Percentiles rank a stretch among this genome's conserved stretches.
Evolutionary conservation across 2,329 filamentous ascomycete genomes (phyloP).

Genomic region (Microsporum ferrugineum): DNA sequence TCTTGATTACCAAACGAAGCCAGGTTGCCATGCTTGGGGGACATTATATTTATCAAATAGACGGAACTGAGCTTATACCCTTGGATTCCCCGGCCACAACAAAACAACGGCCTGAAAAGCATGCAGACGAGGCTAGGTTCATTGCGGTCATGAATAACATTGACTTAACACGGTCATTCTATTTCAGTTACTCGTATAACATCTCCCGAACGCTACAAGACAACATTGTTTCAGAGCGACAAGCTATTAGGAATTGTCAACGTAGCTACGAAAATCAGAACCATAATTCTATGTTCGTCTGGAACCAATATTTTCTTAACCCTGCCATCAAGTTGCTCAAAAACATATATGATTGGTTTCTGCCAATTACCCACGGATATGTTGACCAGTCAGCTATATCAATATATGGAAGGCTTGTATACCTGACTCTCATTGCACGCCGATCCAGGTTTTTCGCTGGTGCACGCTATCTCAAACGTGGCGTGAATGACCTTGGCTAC

Average conservation of each 20-base stretch:
- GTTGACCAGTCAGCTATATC: slow-evolving; percentile 79
- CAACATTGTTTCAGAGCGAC: slow-evolving; percentile 74
- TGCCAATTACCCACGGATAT: slow-evolving; percentile 90
- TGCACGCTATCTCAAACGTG: slow-evolving; percentile 84
- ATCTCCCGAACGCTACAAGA: slow-evolving; percentile 84
- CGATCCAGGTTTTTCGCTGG: slow-evolving; percentile 89
- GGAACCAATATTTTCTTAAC: slow-evolving; percentile 81
- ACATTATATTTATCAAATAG: slow-evolving; percentile 90
- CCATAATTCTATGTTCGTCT: slow-evolving; percentile 93
- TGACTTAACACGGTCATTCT: slow-evolving; percentile 83
- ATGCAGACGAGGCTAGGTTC: slow-evolving; percentile 81
- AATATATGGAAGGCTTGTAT: slow-evolving; percentile 77
- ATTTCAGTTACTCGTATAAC: slow-evolving; percentile 98
- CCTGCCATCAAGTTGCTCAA: slow-evolving; percentile 60
- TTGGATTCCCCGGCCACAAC: slow-evolving; percentile 59
- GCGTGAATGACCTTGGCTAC: slow-evolving; percentile 86
- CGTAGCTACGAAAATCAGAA: slow-evolving; percentile 58
- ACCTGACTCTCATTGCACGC: slow-evolving; percentile 86
- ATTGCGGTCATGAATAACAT: slow-evolving; percentile 80
- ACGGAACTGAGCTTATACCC: slow-evolving; percentile 83
- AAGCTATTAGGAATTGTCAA: slow-evolving; percentile 55
- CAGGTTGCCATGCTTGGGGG: slow-evolving; percentile 94
- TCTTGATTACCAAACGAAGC: slow-evolving; percentile 88
- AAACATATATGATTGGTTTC: slow-evolving; percentile 87
- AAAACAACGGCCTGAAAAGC: slow-evolving; percentile 65